Evolutionary conservation across 2,329 filamentous ascomycete species (phyloP), one percentile per base, ranked within the genome.

Genomic region (Aspergillus uvarum): DNA sequence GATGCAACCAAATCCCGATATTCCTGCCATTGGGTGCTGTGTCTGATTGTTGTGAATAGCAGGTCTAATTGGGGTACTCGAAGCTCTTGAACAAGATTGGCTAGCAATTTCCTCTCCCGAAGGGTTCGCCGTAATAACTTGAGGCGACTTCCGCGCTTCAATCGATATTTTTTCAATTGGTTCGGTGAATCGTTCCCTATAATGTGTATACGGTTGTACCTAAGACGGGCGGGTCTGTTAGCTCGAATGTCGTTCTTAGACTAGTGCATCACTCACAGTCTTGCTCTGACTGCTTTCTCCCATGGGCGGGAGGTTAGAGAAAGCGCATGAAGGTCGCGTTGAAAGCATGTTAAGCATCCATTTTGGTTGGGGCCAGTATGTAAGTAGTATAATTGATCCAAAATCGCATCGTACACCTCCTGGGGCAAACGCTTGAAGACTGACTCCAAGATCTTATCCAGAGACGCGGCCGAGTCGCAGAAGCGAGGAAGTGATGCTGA

Each of bases 231-330:
- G 48, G 2, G 19, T 35, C 10, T 7, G 38, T 68, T 54, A 70
- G 61, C 56, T 57, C 38, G 29, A 48, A 51, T 19, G 10, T 54
- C 22, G 62, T 51, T 53, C 42, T 29, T 24, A 59, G 4, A 32
- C 5, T 8, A 24, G 32, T 58, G 19, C 35, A 22, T 8, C n/a
- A 70, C 78, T 76, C 76, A 86, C 80, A 87, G 71, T 65, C 76
- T 76, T 54, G 74, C 73, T 64, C 79, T 78, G 11, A 83, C 82
- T 14, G 79, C 78, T 62, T 78, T 80, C 64, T 84, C 80, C 84
- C 84, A 87, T n/a, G 78, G 72, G 56, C 82, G 82, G 64, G 81
- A 84, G 19, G 82, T 83, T 62, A 85, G 70, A 51, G 82, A 79
- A 31, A 87, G 73, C 51, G 79, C 79, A 63, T 79, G 77, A 21